These are phyloP conservation scores for Platismatia glauca DNA, from an alignment of 495 filamentous ascomycete genomes.

Conservation along the genomic window DNA sequence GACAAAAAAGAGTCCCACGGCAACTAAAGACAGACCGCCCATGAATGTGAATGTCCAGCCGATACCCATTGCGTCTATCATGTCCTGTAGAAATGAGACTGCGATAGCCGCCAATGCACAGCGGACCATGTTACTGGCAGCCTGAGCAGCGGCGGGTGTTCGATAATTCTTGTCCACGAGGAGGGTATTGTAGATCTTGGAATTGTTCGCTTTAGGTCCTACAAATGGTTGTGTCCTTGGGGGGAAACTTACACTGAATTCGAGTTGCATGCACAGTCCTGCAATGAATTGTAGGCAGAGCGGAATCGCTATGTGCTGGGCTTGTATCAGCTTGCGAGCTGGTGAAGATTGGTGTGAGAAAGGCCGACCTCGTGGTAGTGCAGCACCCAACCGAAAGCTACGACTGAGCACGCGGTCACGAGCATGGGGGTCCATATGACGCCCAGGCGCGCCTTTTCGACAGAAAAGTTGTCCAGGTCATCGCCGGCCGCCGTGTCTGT, in stretches of 20 bases:
- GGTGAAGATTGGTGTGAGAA: background rate
- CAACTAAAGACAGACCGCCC: constrained; percentile 20
- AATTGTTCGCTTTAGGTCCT: constrained; percentile 1
- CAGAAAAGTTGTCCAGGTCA: constrained; percentile 50
- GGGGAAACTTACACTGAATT: constrained; percentile 23
- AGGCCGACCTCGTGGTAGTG: constrained; percentile 17
- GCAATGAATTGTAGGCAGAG: constrained; percentile 25
- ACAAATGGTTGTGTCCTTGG: background rate
- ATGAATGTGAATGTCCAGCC: constrained; percentile 28
- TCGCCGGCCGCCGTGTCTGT: constrained; percentile 42
- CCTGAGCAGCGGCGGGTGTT: constrained; percentile 22
- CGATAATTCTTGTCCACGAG: constrained; percentile 23
- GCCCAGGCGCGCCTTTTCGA: constrained; percentile 54
- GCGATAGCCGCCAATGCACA: constrained; percentile 24
- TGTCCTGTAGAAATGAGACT: constrained; percentile 21
- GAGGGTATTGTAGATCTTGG: constrained; percentile 26
- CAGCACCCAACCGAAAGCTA: constrained; percentile 32
- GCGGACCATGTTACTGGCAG: constrained; percentile 25
- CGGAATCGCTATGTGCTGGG: constrained; percentile 22
- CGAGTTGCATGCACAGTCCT: constrained; percentile 25
- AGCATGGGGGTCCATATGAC: constrained; percentile 21
- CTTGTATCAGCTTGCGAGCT: constrained; percentile 5
- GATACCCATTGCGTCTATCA: constrained; percentile 21
- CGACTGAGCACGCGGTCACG: constrained; percentile 38
- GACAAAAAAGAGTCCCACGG: constrained; percentile 18